Percentiles rank a stretch among this genome's conserved stretches.
These are phyloP conservation scores for Circinella umbellata DNA, from an alignment of 371 early-diverging fungal species.

Conservation along the genomic window DNA sequence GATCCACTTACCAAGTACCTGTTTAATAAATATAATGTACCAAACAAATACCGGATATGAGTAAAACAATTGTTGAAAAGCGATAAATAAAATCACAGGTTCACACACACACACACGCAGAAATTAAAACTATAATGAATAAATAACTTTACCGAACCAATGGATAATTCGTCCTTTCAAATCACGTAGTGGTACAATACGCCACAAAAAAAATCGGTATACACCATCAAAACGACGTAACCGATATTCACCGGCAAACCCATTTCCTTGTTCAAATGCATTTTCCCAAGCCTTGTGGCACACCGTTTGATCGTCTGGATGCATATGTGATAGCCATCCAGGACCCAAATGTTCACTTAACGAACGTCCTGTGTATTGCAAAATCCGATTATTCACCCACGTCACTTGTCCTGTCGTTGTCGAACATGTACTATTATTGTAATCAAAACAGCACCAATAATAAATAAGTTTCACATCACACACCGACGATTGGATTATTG, in stretches of 20 bases:
- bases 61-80: background rate
- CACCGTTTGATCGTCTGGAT: conserved; percentile 59
- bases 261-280: conserved; percentile 61
- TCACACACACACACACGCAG: too few species aligned
- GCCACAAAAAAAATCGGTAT: conserved; percentile 65
- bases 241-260: conserved; percentile 65
- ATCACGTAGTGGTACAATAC: conserved; percentile 65
- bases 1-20: conserved; percentile 26
- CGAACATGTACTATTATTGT: conserved; percentile 54
- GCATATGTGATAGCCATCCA: conserved; percentile 59
- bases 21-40: too few species aligned
- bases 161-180: conserved; percentile 62
- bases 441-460: conserved; percentile 8
- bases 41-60: too few species aligned
- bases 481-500: too few species aligned
- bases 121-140: background rate
- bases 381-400: conserved; percentile 66
- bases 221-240: conserved; percentile 64
- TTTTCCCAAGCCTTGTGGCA: conserved; percentile 57
- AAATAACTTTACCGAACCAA: conserved; percentile 54
- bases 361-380: conserved; percentile 59
- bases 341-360: conserved; percentile 58
- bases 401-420: conserved; percentile 58
- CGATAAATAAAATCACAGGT: background rate
- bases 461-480: background rate